These are phyloP conservation scores for Serendipita indica DNA, from an alignment of 768 basidiomycete species.

Conservation along the genomic window DNA sequence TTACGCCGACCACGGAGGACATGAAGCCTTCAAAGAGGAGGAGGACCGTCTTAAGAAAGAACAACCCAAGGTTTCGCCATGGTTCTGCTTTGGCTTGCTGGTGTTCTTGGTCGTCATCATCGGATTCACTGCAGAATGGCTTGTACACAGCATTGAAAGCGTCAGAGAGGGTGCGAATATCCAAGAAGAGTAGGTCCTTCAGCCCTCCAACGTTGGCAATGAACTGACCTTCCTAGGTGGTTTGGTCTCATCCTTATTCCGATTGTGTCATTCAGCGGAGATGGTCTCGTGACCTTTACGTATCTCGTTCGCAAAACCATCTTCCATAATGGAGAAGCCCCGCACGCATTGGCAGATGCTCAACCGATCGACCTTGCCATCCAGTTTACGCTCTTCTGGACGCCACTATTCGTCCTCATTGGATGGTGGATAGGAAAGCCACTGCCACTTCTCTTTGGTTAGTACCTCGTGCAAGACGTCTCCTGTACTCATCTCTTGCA, in stretches of 20 bases:
- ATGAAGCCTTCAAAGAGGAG: neutral
- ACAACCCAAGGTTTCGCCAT: conserved; percentile 34
- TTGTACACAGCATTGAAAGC: conserved; percentile 48
- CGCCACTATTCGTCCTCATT: conserved; percentile 52
- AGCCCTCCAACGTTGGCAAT: neutral
- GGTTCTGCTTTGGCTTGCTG: conserved; percentile 42
- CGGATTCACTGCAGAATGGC: conserved; percentile 55
- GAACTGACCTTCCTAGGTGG: conserved; percentile 31
- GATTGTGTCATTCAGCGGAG: conserved; percentile 56
- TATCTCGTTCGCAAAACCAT: conserved; percentile 18
- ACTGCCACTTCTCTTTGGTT: conserved; percentile 53
- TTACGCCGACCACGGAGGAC: neutral
- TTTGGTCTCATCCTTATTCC: conserved; percentile 62
- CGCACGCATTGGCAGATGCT: conserved; percentile 46
- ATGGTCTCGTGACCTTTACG: conserved; percentile 44
- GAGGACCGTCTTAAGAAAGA: neutral
- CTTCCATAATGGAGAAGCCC: conserved; percentile 29
- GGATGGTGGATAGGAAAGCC: conserved; percentile 54
- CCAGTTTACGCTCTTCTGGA: conserved; percentile 68
- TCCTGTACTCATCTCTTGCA: conserved; percentile 17
- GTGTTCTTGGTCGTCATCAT: conserved; percentile 40
- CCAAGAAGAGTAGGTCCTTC: conserved; percentile 34
- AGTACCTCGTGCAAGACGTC: neutral
- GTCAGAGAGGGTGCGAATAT: conserved; percentile 33
- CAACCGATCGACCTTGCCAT: conserved; percentile 64